Percentiles rank a stretch among this genome's conserved stretches.
Conservation (phyloP, 306 rosid genomes). For the Vigna hirtella region DNA sequence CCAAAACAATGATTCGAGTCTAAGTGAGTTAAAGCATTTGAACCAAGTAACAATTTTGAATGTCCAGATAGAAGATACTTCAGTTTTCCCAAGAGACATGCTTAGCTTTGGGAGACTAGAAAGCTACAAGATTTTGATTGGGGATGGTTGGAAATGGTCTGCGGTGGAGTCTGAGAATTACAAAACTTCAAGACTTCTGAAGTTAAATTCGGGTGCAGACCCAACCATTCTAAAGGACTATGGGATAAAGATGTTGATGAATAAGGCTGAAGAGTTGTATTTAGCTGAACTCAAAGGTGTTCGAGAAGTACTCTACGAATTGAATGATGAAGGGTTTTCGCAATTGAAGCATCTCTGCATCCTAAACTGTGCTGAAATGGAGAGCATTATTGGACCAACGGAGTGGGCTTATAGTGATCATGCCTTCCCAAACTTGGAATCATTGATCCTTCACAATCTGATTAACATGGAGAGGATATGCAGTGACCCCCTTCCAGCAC, state of each 20-base stretch:
- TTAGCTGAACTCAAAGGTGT: conserved; percentile 51
- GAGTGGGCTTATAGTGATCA: conserved; percentile 32
- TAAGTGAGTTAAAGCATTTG: conserved; percentile 48
- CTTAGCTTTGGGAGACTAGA: conserved; percentile 40
- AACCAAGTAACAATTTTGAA: conserved; percentile 38
- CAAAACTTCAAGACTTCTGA: conserved; percentile 34
- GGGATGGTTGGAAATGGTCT: conserved; percentile 42
- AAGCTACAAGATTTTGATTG: conserved; percentile 45
- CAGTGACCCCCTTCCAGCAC: conserved; percentile 38
- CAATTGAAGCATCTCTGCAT: conserved; percentile 52
- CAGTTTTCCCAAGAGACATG: conserved; percentile 44
- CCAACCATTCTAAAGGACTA: conserved; percentile 34
- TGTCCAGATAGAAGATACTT: conserved; percentile 34
- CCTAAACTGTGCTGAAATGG: conserved; percentile 43
- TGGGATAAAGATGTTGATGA: conserved; percentile 41
- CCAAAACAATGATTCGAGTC: conserved; percentile 33
- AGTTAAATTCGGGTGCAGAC: conserved; percentile 36
- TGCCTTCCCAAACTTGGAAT: conserved; percentile 50
- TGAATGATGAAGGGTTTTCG: conserved; percentile 50
- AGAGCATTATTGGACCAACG: conserved; percentile 42
- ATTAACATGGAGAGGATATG: conserved; percentile 50
- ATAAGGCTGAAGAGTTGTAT: conserved; percentile 51
- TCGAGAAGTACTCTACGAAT: conserved; percentile 41
- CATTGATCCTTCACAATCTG: conserved; percentile 43
- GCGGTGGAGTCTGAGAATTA: conserved; percentile 7